Evolutionary conservation across 768 basidiomycete species (phyloP).

Genomic region (Amanita subjunquillea): DNA sequence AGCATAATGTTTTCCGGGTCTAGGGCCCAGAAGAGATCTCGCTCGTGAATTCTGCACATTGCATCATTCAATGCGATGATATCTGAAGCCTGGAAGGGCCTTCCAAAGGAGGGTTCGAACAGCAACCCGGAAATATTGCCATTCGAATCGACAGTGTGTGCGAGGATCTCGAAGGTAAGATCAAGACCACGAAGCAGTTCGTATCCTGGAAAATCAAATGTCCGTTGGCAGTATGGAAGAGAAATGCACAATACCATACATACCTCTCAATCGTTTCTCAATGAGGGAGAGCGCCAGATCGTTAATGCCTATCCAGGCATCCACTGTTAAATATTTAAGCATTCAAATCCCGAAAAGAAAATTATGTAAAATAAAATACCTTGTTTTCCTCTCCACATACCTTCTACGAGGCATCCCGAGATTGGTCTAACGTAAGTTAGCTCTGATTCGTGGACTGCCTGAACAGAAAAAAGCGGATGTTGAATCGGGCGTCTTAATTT

Average conservation of each 20-base stretch:
- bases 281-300: neutral
- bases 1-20: slow-evolving; percentile 16
- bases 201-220: slow-evolving; percentile 10
- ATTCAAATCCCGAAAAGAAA: too few species aligned
- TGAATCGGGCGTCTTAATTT: slow-evolving; percentile 15
- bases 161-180: slow-evolving; percentile 24
- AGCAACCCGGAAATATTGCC: slow-evolving; percentile 23
- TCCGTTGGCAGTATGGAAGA: neutral
- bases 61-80: slow-evolving; percentile 20
- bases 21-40: slow-evolving; percentile 15
- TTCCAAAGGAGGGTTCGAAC: slow-evolving; percentile 24
- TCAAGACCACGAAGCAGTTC: slow-evolving; percentile 20
- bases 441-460: slow-evolving; percentile 24
- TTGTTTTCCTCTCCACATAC: slow-evolving; percentile 27
- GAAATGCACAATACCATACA: neutral
- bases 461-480: slow-evolving; percentile 24
- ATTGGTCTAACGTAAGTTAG: slow-evolving; percentile 24
- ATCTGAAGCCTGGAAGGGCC: slow-evolving; percentile 19
- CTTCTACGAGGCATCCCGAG: slow-evolving; percentile 17
- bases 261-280: slow-evolving; percentile 18
- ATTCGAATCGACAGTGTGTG: slow-evolving; percentile 21
- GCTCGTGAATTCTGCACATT: slow-evolving; percentile 18
- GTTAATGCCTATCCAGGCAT: slow-evolving; percentile 18
- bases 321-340: slow-evolving; percentile 9
- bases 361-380: slow-evolving; percentile 8